phyloP scores from a whole-genome alignment of 176 grass and related monocot species.

The Luzula sylvatica region DNA sequence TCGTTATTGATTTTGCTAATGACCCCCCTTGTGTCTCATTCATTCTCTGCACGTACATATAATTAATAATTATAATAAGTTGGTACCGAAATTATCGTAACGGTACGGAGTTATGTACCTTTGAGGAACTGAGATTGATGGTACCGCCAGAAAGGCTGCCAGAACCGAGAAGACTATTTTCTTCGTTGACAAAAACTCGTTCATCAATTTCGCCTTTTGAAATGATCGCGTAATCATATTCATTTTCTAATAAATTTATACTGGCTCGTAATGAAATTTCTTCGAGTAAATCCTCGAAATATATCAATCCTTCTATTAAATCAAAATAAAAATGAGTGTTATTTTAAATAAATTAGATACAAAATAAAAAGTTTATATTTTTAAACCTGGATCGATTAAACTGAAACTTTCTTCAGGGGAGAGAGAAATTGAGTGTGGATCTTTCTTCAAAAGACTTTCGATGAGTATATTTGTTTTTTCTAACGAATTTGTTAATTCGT shows the following conservation, averaged over 20 bases:
- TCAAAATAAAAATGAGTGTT: constrained; percentile 4
- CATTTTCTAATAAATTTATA: constrained; percentile 66
- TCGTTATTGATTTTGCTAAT: constrained; percentile 70
- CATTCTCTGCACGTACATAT: constrained; percentile 52
- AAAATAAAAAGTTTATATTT: neutral
- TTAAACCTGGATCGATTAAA: constrained; percentile 75
- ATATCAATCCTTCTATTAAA: constrained; percentile 59
- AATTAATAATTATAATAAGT: neutral
- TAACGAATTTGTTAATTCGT: constrained; percentile 66
- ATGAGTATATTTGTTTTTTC: constrained; percentile 72
- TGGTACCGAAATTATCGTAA: too few species aligned
- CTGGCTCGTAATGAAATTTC: constrained; percentile 51
- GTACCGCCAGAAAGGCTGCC: constrained; percentile 85
- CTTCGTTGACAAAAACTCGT: constrained; percentile 80
- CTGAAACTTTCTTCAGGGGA: constrained; percentile 39
- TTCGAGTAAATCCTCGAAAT: constrained; percentile 77
- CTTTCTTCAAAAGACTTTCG: constrained; percentile 70
- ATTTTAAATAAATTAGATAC: neutral
- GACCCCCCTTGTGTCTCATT: constrained; percentile 68
- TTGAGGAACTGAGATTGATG: constrained; percentile 63
- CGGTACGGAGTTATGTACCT: constrained; percentile 29
- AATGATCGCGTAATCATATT: constrained; percentile 68
- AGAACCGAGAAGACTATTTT: constrained; percentile 79
- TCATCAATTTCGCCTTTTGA: constrained; percentile 85
- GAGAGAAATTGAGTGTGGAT: constrained; percentile 37